A percentile compares a stretch with the other conserved stretches of the same genome.
phyloP scores from a whole-genome alignment of 2,329 filamentous ascomycete species.

The Colletotrichum liaoningense region DNA sequence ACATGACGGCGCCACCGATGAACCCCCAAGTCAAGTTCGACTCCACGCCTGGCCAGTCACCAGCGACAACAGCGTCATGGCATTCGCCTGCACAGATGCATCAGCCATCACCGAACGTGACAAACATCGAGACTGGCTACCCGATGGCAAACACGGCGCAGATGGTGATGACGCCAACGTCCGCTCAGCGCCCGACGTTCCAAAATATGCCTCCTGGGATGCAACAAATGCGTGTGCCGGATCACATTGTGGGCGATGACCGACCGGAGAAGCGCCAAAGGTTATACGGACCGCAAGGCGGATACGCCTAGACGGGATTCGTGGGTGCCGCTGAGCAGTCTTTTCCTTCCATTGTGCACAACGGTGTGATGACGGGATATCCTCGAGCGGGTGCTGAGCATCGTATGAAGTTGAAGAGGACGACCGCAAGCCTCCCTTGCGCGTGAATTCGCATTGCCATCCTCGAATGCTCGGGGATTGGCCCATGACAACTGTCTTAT shows the following conservation, averaged over 20 bases:
- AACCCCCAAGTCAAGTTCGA: constrained; percentile 60
- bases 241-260: constrained; percentile 49
- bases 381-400: not conserved
- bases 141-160: constrained; percentile 56
- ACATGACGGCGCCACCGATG: constrained; percentile 44
- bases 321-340: not conserved
- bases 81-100: constrained; percentile 64
- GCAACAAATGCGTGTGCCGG: constrained; percentile 46
- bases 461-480: not conserved
- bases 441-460: not conserved
- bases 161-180: constrained; percentile 49
- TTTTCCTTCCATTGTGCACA: not conserved
- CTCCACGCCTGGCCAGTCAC: constrained; percentile 64
- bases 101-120: constrained; percentile 58
- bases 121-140: constrained; percentile 58
- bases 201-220: constrained; percentile 52
- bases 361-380: not conserved
- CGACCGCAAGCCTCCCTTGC: not conserved
- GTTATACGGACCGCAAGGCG: constrained; percentile 56
- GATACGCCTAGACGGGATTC: constrained; percentile 48
- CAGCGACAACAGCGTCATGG: constrained; percentile 59
- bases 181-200: constrained; percentile 43
- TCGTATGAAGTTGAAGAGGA: not conserved
- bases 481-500: not conserved
- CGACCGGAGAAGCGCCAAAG: constrained; percentile 66